Evolutionary conservation across 2,329 filamentous ascomycete genomes (phyloP), one percentile per base, ranked within the genome.

Genomic region (Xylaria sp.): DNA sequence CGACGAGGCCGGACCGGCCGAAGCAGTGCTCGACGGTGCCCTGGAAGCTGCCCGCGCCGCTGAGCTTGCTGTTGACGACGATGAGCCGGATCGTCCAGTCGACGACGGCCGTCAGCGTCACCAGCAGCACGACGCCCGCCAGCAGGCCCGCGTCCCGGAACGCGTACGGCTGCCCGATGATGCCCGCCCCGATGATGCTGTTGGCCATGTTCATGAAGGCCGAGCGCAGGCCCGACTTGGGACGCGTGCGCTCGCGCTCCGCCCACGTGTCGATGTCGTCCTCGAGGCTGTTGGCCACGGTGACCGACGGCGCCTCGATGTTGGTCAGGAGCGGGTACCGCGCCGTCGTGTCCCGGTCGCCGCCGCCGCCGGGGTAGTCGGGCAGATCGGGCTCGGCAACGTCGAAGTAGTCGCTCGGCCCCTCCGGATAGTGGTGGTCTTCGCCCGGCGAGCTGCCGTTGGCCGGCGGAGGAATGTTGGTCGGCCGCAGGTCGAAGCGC

Each of bases 181-280:
- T 88, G 48, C 86, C 85, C 2, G 86, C 86, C 38, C 86, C 86
- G 63, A 99, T 97, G 71, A 99, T 99, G 66, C 90, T 95, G 77
- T 99, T 99, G 59, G 94, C 93, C 94, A 99, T 99, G 75, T 99
- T 99, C 92, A 97, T 96, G 64, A 99, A 97, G 2, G 94, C 93
- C 70, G 89, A 91, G 58, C 83, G 81, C 75, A 97, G 81, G 4
- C 89, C 89, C 53, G 91, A 96, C 75, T 93, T 93, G 43, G 93
- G 92, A 52, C 92, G 82, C 39, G 68, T 67, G 51, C 79, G 77
- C 69, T 87, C 83, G 29, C 77, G 74, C 63, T 81, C 78, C 4
- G 78, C 80, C 73, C 78, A 79, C 39, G 75, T 68, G 48, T 77
- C 71, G 21, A 77, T 72, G 61, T 78, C 76, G 40, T 74, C 71